A percentile compares a stretch with the other conserved stretches of the same genome.
phyloP scores from a whole-genome alignment of 176 grass and related monocot genomes.

The Leersia perrieri region DNA sequence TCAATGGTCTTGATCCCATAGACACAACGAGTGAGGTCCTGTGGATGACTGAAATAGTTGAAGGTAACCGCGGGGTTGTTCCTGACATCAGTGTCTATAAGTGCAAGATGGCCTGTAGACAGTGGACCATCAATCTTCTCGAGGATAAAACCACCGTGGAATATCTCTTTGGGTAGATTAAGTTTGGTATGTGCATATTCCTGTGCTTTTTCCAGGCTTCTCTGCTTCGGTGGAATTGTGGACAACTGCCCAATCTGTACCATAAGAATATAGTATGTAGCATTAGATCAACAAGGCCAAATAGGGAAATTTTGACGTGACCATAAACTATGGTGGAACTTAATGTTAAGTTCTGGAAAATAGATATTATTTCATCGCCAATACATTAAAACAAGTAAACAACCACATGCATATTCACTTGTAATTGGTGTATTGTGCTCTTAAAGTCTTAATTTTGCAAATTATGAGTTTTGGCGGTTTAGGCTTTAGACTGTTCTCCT shows the following conservation, averaged over 20 bases:
- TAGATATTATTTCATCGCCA: background rate
- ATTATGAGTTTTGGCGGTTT: background rate
- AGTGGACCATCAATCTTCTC: constrained; percentile 69
- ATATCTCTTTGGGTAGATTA: constrained; percentile 63
- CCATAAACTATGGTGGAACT: background rate
- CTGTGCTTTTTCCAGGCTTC: constrained; percentile 54
- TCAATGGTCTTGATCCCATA: constrained; percentile 60
- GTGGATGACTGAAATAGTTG: constrained; percentile 79
- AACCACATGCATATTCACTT: background rate
- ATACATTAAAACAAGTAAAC: background rate
- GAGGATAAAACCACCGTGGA: constrained; percentile 74
- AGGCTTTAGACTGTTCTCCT: background rate
- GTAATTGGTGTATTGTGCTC: background rate
- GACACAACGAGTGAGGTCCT: constrained; percentile 63
- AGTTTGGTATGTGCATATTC: constrained; percentile 57
- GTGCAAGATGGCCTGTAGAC: constrained; percentile 61
- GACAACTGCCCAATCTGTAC: constrained; percentile 80
- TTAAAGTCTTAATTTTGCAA: background rate
- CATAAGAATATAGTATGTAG: constrained; percentile 3
- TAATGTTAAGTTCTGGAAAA: no score
- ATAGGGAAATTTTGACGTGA: background rate
- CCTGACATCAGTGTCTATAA: constrained; percentile 53
- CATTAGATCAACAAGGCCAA: constrained; percentile 15
- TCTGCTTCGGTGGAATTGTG: constrained; percentile 63
- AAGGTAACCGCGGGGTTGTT: constrained; percentile 78